These are phyloP conservation scores for Galerina marginata DNA, from an alignment of 768 basidiomycete genomes.

Conservation along the genomic window DNA sequence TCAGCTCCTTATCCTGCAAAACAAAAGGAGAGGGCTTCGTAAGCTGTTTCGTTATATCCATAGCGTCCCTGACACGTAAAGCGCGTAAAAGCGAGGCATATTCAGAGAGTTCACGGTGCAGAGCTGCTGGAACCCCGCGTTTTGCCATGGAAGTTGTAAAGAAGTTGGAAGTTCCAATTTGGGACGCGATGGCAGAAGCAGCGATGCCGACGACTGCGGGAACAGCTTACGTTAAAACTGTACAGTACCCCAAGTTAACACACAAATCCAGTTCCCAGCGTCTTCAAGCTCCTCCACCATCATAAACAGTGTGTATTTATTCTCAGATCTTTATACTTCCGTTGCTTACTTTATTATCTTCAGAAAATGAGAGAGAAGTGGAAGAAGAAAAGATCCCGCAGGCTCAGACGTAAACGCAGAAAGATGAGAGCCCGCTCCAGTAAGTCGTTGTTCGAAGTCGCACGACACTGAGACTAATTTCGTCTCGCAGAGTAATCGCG, in stretches of 20 bases:
- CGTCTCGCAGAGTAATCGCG: conserved; percentile 43
- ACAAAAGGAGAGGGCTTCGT: conserved; percentile 33
- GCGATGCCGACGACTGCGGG: conserved; percentile 24
- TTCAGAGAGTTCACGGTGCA: conserved; percentile 71
- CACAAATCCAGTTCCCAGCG: conserved; percentile 6
- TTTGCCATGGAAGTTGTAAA: conserved; percentile 35
- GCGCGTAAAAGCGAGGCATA: conserved; percentile 70
- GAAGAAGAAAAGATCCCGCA: conserved; percentile 95
- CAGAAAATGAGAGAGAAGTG: conserved; percentile 93
- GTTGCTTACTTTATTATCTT: not conserved
- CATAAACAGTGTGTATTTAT: conserved; percentile 35
- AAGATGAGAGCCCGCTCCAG: conserved; percentile 96
- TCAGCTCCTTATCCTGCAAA: conserved; percentile 12
- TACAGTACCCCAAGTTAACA: conserved; percentile 36
- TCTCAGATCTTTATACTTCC: conserved; percentile 6
- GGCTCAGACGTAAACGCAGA: conserved; percentile 93
- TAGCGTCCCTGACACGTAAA: conserved; percentile 58
- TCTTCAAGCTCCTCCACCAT: conserved; percentile 36
- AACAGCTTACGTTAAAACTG: conserved; percentile 47
- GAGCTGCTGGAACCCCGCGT: conserved; percentile 53
- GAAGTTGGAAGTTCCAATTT: conserved; percentile 7
- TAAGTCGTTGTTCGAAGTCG: conserved; percentile 44
- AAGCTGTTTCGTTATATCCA: conserved; percentile 64
- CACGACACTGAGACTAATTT: not conserved
- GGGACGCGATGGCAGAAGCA: conserved; percentile 1